Conservation (phyloP, 2,329 filamentous ascomycete species). For the Aureobasidium leucospermi region DNA sequence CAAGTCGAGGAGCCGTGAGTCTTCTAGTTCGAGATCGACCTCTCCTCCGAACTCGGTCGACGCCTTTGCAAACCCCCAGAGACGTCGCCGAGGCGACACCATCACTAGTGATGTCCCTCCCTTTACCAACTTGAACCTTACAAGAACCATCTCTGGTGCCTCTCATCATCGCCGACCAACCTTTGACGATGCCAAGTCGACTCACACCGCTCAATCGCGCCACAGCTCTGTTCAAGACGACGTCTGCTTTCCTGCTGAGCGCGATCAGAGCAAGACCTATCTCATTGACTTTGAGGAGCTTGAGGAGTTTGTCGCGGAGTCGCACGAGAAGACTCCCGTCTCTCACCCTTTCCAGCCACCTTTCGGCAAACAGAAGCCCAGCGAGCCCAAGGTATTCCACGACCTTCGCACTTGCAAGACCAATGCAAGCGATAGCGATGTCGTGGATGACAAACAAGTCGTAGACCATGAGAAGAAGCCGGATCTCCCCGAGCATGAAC, state of each 20-base stretch:
- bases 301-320: slow-evolving; percentile 75
- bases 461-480: slow-evolving; percentile 31
- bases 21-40: slow-evolving; percentile 54
- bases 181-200: slow-evolving; percentile 51
- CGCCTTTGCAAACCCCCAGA: slow-evolving; percentile 85
- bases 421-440: slow-evolving; percentile 25
- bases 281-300: slow-evolving; percentile 89
- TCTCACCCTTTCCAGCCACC: slow-evolving; percentile 31
- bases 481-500: slow-evolving; percentile 22
- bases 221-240: slow-evolving; percentile 72
- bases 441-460: slow-evolving; percentile 24
- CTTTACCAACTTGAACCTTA: slow-evolving; percentile 52
- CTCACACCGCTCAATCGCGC: slow-evolving; percentile 53
- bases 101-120: slow-evolving; percentile 50
- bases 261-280: slow-evolving; percentile 66
- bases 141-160: slow-evolving; percentile 62
- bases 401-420: slow-evolving; percentile 45
- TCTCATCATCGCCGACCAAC: slow-evolving; percentile 57
- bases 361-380: slow-evolving; percentile 22
- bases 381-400: slow-evolving; percentile 45
- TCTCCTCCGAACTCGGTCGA: slow-evolving; percentile 97
- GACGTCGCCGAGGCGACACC: slow-evolving; percentile 67
- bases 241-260: slow-evolving; percentile 76
- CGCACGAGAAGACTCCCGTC: slow-evolving; percentile 40
- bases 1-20: slow-evolving; percentile 21